phyloP scores from a whole-genome alignment of 176 grass and related monocot species.

The Oryza rufipogon region DNA sequence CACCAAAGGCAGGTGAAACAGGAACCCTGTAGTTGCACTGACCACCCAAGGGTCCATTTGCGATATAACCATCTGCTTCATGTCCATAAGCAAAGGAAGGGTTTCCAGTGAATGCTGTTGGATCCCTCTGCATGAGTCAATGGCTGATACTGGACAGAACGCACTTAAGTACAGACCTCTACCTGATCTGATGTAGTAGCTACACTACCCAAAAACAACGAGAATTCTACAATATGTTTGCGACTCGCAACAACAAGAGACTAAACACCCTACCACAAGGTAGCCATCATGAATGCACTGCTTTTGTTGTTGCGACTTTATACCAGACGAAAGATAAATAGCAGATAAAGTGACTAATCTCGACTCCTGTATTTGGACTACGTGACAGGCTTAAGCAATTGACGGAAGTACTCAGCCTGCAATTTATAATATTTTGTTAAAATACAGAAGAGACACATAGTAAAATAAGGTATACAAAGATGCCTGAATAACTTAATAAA shows the following conservation, averaged over 20 bases:
- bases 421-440: slow-evolving; percentile 39
- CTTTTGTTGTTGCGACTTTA: slow-evolving; percentile 41
- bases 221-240: slow-evolving; percentile 16
- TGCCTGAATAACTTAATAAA: slow-evolving; percentile 12
- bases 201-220: slow-evolving; percentile 26
- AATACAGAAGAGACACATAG: neutral
- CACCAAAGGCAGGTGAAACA: slow-evolving; percentile 29
- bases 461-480: slow-evolving; percentile 26
- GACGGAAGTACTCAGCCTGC: slow-evolving; percentile 94
- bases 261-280: slow-evolving; percentile 45
- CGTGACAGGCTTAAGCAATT: slow-evolving; percentile 93
- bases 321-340: slow-evolving; percentile 30
- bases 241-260: slow-evolving; percentile 29
- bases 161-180: neutral
- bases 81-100: slow-evolving; percentile 37
- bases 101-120: slow-evolving; percentile 50
- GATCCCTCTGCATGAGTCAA: slow-evolving; percentile 70
- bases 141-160: slow-evolving; percentile 17
- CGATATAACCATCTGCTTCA: slow-evolving; percentile 41
- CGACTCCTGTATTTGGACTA: slow-evolving; percentile 49
- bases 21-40: slow-evolving; percentile 39
- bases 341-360: slow-evolving; percentile 20
- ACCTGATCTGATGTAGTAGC: slow-evolving; percentile 21
- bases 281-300: slow-evolving; percentile 47
- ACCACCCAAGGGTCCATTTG: slow-evolving; percentile 31